Percentiles rank a stretch among this genome's conserved stretches.
Conservation (phyloP, 1,139 yeast species). For the Kodamaea arcana region DNA sequence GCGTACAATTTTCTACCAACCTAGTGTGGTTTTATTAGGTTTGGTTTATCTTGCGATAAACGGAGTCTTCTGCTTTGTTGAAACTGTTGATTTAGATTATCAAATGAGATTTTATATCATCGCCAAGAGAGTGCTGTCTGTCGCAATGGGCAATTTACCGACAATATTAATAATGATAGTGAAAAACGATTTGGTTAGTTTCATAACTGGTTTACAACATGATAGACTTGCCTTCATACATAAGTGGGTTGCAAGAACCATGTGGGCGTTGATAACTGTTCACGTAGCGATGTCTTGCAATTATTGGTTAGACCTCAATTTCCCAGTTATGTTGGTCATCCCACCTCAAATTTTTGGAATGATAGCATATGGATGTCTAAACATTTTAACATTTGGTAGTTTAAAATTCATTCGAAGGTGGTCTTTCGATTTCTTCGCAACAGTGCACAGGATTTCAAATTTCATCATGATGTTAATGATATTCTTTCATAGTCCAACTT, state of each 20-base stretch:
- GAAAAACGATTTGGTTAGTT: slow-evolving; percentile 39
- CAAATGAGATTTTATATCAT: slow-evolving; percentile 35
- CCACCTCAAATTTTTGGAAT: slow-evolving; percentile 53
- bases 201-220: slow-evolving; percentile 40
- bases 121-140: slow-evolving; percentile 41
- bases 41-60: slow-evolving; percentile 26
- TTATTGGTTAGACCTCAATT: slow-evolving; percentile 41
- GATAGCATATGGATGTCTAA: slow-evolving; percentile 39
- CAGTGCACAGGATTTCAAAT: slow-evolving; percentile 40
- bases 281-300: slow-evolving; percentile 31
- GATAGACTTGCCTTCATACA: slow-evolving; percentile 40
- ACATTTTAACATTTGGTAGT: slow-evolving; percentile 35
- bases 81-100: slow-evolving; percentile 39
- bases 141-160: slow-evolving; percentile 43
- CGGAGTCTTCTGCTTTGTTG: slow-evolving; percentile 21
- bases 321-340: slow-evolving; percentile 37
- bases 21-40: slow-evolving; percentile 32
- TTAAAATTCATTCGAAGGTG: slow-evolving; percentile 33
- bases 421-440: slow-evolving; percentile 43
- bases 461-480: slow-evolving; percentile 43
- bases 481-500: slow-evolving; percentile 38
- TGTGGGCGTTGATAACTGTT: slow-evolving; percentile 35
- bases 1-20: slow-evolving; percentile 31
- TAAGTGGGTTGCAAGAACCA: slow-evolving; percentile 41
- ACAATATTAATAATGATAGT: slow-evolving; percentile 31